phyloP scores from a whole-genome alignment of 2,329 filamentous ascomycete species.

The Epichloe sp. region DNA sequence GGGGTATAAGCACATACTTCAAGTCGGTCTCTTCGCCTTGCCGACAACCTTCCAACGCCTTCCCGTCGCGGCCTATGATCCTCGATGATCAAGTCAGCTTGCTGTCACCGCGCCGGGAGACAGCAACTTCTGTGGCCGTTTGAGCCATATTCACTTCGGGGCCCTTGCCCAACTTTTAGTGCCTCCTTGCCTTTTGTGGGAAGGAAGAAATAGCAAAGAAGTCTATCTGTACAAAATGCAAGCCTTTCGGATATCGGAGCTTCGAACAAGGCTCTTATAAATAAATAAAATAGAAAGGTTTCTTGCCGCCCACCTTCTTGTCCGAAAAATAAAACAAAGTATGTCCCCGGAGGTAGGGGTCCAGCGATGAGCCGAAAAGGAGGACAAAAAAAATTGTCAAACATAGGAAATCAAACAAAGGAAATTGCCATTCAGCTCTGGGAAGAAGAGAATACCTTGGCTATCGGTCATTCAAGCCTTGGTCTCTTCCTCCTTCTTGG shows the following conservation, averaged over 20 bases:
- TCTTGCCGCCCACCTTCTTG: slow-evolving; percentile 2
- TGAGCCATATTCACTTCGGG: slow-evolving; percentile 12
- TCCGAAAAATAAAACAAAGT: slow-evolving; percentile 2
- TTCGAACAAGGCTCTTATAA: background rate
- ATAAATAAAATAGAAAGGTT: background rate
- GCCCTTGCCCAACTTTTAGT: slow-evolving; percentile 21
- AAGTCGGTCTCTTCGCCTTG: slow-evolving; percentile 24
- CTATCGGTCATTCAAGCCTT: slow-evolving; percentile 22
- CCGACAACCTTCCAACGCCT: slow-evolving; percentile 26
- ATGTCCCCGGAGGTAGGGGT: slow-evolving; percentile 3
- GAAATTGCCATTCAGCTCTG: slow-evolving; percentile 6
- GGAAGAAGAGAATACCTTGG: slow-evolving; percentile 3
- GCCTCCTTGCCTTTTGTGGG: slow-evolving; percentile 17
- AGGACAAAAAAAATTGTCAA: slow-evolving; percentile 11
- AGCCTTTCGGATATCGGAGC: slow-evolving; percentile 7
- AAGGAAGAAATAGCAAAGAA: slow-evolving; percentile 26
- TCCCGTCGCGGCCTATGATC: slow-evolving; percentile 9
- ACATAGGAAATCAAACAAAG: slow-evolving; percentile 14
- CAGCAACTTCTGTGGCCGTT: slow-evolving; percentile 1
- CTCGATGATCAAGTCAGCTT: slow-evolving; percentile 1
- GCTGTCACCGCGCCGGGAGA: slow-evolving; percentile 3
- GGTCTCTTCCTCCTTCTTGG: slow-evolving; percentile 36
- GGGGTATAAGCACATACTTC: slow-evolving; percentile 27
- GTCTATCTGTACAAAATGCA: slow-evolving; percentile 29
- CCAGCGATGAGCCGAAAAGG: background rate